phyloP scores from a whole-genome alignment of 495 filamentous ascomycete genomes.

The Annulohypoxylon moriforme region DNA sequence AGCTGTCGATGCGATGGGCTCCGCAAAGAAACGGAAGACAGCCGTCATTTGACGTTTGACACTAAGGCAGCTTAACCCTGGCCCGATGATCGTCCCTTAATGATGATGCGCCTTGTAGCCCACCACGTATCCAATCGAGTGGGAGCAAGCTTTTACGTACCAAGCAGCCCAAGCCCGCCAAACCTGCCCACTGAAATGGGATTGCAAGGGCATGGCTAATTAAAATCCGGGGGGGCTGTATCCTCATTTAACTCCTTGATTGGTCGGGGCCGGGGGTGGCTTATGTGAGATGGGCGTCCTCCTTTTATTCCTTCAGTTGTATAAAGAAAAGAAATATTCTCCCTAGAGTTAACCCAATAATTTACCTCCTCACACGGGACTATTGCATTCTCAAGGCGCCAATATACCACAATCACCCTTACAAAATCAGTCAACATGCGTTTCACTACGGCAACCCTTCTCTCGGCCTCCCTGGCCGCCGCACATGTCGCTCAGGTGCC shows the following conservation, averaged over 20 bases:
- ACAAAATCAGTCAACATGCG: constrained; percentile 32
- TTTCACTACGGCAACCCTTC: constrained; percentile 28
- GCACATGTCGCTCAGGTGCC: constrained; percentile 32
- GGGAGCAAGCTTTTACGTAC: constrained; percentile 1
- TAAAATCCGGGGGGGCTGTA: constrained; percentile 14
- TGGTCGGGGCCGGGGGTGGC: background rate
- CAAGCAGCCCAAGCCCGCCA: background rate
- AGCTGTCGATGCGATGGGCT: background rate
- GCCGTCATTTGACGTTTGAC: constrained; percentile 5
- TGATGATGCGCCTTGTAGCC: constrained; percentile 16
- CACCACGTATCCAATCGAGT: background rate
- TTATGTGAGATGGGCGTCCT: constrained; percentile 7
- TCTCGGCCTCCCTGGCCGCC: constrained; percentile 32
- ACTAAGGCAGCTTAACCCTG: constrained; percentile 5
- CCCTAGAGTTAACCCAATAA: background rate
- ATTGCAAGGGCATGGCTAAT: background rate
- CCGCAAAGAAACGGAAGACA: constrained; percentile 22
- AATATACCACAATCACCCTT: background rate
- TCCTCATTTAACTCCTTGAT: background rate
- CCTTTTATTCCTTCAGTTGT: constrained; percentile 12
- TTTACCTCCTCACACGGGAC: background rate
- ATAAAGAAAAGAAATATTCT: constrained; percentile 36
- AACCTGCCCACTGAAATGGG: constrained; percentile 3
- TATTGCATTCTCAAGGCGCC: background rate
- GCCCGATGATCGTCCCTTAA: constrained; percentile 6